phyloP scores from a whole-genome alignment of 768 basidiomycete species.

The Lactifluus subvellereus region DNA sequence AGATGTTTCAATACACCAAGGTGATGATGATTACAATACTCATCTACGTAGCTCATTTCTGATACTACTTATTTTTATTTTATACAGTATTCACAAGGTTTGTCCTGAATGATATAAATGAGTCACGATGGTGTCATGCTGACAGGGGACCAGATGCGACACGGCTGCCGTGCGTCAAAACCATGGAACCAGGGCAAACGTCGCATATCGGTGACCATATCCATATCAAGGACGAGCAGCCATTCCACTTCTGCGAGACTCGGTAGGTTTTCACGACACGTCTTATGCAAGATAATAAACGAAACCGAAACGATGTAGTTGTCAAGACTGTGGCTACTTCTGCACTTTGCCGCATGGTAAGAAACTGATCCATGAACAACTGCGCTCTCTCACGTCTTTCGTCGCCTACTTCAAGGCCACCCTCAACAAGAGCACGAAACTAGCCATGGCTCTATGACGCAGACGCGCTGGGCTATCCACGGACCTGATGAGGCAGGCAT shows the following conservation, averaged over 20 bases:
- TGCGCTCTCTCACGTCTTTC: neutral
- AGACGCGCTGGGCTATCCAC: slow-evolving; percentile 51
- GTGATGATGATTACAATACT: slow-evolving; percentile 29
- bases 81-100: slow-evolving; percentile 50
- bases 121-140: neutral
- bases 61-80: neutral
- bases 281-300: neutral
- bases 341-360: slow-evolving; percentile 52
- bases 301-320: slow-evolving; percentile 33
- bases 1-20: slow-evolving; percentile 62
- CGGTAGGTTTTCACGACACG: slow-evolving; percentile 31
- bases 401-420: slow-evolving; percentile 40
- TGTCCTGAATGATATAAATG: neutral
- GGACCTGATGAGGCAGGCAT: slow-evolving; percentile 44
- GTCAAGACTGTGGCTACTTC: slow-evolving; percentile 51
- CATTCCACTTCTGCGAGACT: slow-evolving; percentile 52
- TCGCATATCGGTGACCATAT: slow-evolving; percentile 43
- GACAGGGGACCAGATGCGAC: slow-evolving; percentile 37
- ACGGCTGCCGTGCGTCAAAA: slow-evolving; percentile 46
- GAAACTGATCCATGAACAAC: neutral
- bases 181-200: slow-evolving; percentile 39
- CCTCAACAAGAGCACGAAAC: slow-evolving; percentile 58
- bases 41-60: neutral
- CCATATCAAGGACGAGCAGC: slow-evolving; percentile 41
- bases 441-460: slow-evolving; percentile 57